A percentile compares a stretch with the other conserved stretches of the same genome.
These are phyloP conservation scores for Boletus subcaerulescens DNA, from an alignment of 768 basidiomycete species.

Conservation along the genomic window DNA sequence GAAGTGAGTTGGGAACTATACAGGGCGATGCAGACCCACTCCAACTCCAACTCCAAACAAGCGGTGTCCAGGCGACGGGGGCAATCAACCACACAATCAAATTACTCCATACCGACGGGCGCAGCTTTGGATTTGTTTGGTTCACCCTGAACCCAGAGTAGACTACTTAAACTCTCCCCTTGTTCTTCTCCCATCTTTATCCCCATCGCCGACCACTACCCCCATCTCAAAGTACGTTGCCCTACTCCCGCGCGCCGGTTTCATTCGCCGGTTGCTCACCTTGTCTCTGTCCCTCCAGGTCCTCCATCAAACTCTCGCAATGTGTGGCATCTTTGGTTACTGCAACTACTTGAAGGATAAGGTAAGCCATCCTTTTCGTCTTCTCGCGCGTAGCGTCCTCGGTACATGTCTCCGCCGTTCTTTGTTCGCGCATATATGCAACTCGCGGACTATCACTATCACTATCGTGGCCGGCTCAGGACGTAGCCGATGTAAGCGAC, in stretches of 20 bases:
- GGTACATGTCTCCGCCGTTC: not conserved
- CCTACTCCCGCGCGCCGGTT: not conserved
- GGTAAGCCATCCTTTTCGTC: slow-evolving; percentile 43
- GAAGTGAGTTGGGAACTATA: not conserved
- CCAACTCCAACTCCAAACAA: slow-evolving; percentile 6
- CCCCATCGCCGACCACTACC: slow-evolving; percentile 12
- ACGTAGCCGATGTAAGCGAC: too few relatives aligned
- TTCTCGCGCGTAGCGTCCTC: not conserved
- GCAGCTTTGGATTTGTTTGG: slow-evolving; percentile 31
- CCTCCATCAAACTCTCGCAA: slow-evolving; percentile 29
- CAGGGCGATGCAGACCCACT: slow-evolving; percentile 11
- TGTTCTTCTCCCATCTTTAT: slow-evolving; percentile 23
- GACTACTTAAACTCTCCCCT: slow-evolving; percentile 30
- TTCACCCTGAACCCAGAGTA: slow-evolving; percentile 29
- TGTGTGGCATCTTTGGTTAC: slow-evolving; percentile 98
- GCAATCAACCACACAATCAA: slow-evolving; percentile 3
- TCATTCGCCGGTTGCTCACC: not conserved
- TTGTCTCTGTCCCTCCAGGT: not conserved
- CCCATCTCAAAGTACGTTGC: slow-evolving; percentile 12
- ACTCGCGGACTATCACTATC: not conserved
- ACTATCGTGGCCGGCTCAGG: too few relatives aligned
- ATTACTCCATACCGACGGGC: slow-evolving; percentile 3
- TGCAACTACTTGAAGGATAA: slow-evolving; percentile 95
- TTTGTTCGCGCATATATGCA: slow-evolving; percentile 9
- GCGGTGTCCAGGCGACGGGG: slow-evolving; percentile 18